Conservation (phyloP, 1,284 basidiomycete genomes). For the Cutaneotrichosporon daszewskae region DNA sequence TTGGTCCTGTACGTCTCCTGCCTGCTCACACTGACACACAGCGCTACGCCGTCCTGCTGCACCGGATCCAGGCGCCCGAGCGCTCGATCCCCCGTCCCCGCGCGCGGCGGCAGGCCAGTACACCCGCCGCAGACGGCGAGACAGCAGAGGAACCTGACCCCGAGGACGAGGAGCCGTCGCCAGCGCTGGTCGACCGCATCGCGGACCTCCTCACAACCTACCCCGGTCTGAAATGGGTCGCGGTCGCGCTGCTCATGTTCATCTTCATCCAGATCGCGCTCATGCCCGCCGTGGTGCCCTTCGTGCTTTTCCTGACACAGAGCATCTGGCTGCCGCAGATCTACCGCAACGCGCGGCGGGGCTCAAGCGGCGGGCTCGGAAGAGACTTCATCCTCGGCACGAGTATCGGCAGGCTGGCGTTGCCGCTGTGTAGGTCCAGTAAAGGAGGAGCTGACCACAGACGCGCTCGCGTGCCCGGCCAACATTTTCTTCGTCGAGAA, state of each 20-base stretch:
- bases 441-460: slow-evolving; percentile 50
- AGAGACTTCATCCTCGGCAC: slow-evolving; percentile 72
- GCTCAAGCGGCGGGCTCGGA: slow-evolving; percentile 62
- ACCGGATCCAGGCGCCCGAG: slow-evolving; percentile 76
- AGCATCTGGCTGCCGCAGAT: slow-evolving; percentile 81
- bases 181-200: slow-evolving; percentile 11
- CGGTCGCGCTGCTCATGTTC: slow-evolving; percentile 54
- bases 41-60: slow-evolving; percentile 75
- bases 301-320: slow-evolving; percentile 67
- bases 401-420: slow-evolving; percentile 62
- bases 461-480: slow-evolving; percentile 72
- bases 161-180: slow-evolving; percentile 1
- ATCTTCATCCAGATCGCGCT: slow-evolving; percentile 66
- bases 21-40: slow-evolving; percentile 35
- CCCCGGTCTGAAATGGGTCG: slow-evolving; percentile 5
- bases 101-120: not conserved
- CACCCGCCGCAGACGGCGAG: not conserved
- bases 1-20: slow-evolving; percentile 46
- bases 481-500: slow-evolving; percentile 72
- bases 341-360: slow-evolving; percentile 64
- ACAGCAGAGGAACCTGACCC: not conserved
- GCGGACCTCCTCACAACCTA: slow-evolving; percentile 9
- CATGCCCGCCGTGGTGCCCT: slow-evolving; percentile 62
- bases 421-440: slow-evolving; percentile 63
- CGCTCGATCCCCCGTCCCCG: slow-evolving; percentile 37